Evolutionary conservation across 495 filamentous ascomycete genomes (phyloP), one percentile per base, ranked within the genome.

Genomic region (Penicillium macrosclerotiorum): DNA sequence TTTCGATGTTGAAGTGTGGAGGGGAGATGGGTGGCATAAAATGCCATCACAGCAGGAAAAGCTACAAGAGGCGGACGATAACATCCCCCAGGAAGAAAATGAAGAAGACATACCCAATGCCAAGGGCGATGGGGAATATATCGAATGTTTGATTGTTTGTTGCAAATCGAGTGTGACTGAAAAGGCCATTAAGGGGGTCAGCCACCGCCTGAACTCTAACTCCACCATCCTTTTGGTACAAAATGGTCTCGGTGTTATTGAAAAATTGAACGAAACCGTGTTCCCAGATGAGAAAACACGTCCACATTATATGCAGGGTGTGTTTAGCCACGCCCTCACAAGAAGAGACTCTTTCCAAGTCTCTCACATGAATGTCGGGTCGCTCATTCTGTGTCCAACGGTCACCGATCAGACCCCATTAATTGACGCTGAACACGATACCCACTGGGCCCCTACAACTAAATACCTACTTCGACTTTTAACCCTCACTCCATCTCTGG

Each of bases 191-290:
- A 45, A 60, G 19, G 48, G 62, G 1, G 72, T 96, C 31, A 63
- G 62, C 5, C 74, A 88, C 49, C 78, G 89, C 7, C 69, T 98
- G n/a, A 79, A 80, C 24, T 67, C 73, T 3, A 68, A 79, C 11
- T 89, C 89, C 3, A 91, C 90, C 0, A 76, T 98, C 23, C 75
- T 86, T 29, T 79, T 98, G 17, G 56, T 95, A 4, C 86, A 94
- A 40, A 88, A 92, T 36, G 90, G 89, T 4, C 79, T 97, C 70
- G 92, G 91, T 2, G 62, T 85, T 3, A 66, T 90, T 20, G 88
- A 96, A n/a, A 73, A 77, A 26, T 66, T 96, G 14, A 87, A 88
- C 50, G 52, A 75, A 8, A 43, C 67, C 2, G 54, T 92, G 9
- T 98, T 95, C 55, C 75, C 79, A 0, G 73, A 89, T 54, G 73